A percentile compares a stretch with the other conserved stretches of the same genome.
Conservation (phyloP, 345 rosid genomes). For the Brassica nigra region DNA sequence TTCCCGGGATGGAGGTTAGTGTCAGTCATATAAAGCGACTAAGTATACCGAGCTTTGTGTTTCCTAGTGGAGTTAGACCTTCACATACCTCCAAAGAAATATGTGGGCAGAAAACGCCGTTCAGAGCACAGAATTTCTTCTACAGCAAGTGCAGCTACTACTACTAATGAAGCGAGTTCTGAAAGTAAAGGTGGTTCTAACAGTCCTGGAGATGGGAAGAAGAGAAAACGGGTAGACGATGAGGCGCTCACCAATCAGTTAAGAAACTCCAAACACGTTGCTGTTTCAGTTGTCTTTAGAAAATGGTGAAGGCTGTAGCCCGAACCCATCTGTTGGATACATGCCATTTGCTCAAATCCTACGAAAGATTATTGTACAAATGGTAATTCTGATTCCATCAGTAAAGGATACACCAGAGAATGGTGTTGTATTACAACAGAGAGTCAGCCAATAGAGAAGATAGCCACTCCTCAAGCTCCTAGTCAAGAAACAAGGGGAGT, state of each 20-base stretch:
- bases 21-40: constrained; percentile 74
- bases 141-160: constrained; percentile 42
- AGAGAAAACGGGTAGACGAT: constrained; percentile 61
- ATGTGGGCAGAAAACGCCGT: constrained; percentile 65
- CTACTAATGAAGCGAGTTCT: constrained; percentile 1
- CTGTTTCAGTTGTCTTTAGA: constrained; percentile 47
- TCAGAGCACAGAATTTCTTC: constrained; percentile 54
- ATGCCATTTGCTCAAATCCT: constrained; percentile 45
- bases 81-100: constrained; percentile 61
- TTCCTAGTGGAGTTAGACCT: constrained; percentile 81
- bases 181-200: constrained; percentile 60
- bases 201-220: constrained; percentile 59
- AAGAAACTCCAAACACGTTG: constrained; percentile 38
- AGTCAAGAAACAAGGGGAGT: background rate
- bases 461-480: background rate
- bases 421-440: background rate
- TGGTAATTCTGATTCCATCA: too few relatives aligned
- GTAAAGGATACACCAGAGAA: too few relatives aligned
- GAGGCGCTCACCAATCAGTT: constrained; percentile 40
- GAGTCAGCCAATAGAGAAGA: background rate
- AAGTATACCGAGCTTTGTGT: constrained; percentile 77
- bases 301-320: constrained; percentile 46
- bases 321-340: constrained; percentile 40
- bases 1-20: constrained; percentile 78
- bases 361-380: background rate